These are phyloP conservation scores for Macroventuria anomochaeta DNA, from an alignment of 2,329 filamentous ascomycete species.

Conservation along the genomic window DNA sequence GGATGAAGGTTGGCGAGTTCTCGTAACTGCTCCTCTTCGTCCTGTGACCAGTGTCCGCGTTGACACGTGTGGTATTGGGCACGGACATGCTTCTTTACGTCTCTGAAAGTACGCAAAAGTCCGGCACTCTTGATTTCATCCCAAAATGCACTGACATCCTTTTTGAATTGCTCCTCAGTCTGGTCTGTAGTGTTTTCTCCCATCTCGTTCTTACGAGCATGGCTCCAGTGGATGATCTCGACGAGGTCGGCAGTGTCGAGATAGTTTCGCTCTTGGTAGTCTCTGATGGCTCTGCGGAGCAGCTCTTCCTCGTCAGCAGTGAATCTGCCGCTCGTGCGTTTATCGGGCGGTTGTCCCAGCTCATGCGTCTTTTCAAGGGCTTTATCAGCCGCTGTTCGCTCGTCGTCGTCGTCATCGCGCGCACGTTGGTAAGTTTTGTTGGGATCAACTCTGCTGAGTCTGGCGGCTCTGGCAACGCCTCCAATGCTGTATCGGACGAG, in stretches of 20 bases:
- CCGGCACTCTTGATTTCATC: constrained; percentile 40
- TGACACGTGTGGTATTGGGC: constrained; percentile 71
- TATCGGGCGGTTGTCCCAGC: constrained; percentile 23
- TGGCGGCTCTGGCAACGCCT: neutral
- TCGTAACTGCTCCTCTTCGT: constrained; percentile 64
- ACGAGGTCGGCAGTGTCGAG: constrained; percentile 27
- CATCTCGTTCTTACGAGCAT: neutral
- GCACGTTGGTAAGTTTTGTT: constrained; percentile 11
- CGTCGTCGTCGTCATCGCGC: neutral
- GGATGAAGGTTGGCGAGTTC: constrained; percentile 57
- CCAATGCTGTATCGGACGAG: constrained; percentile 3
- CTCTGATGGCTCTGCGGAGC: constrained; percentile 30
- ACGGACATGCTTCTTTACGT: constrained; percentile 57
- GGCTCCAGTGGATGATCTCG: constrained; percentile 25
- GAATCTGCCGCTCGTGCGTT: constrained; percentile 25
- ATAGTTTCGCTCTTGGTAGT: constrained; percentile 27
- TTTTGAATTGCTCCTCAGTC: constrained; percentile 9
- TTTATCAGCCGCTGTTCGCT: constrained; percentile 22
- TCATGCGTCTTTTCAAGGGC: constrained; percentile 19
- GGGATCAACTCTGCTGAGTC: constrained; percentile 1
- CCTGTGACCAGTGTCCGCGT: constrained; percentile 66
- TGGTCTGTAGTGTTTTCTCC: neutral
- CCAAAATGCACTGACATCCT: constrained; percentile 37
- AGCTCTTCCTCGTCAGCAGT: constrained; percentile 33
- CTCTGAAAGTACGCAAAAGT: constrained; percentile 41